Base-by-base conservation (phyloP, 139 green algal genomes). In the Medakamo hakoo region DNA sequence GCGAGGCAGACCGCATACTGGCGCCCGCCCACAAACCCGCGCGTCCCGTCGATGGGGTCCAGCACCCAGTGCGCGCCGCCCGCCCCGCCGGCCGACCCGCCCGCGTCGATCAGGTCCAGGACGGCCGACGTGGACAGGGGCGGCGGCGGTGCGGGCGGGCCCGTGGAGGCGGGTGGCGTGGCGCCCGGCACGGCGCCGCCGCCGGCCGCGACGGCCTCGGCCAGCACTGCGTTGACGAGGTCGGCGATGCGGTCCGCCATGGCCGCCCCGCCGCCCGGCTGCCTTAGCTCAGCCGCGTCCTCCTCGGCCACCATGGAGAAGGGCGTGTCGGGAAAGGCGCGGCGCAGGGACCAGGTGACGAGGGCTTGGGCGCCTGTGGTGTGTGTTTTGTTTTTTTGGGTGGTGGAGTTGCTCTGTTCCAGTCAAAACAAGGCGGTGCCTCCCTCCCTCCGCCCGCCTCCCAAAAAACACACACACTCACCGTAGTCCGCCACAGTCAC, bases 401-500 rank as follows among this genome's bases (percentile, higher is more conserved):
- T n/a, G n/a, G n/a, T n/a, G n/a, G n/a, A n/a, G n/a, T n/a, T n/a
- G n/a, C n/a, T n/a, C n/a, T n/a, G n/a, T n/a, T n/a, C n/a, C n/a
- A n/a, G n/a, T n/a, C n/a, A n/a, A n/a, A n/a, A n/a, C n/a, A n/a
- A n/a, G n/a, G n/a, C n/a, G n/a, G n/a, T n/a, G n/a, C n/a, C n/a
- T n/a, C n/a, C n/a, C n/a, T n/a, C n/a, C n/a, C n/a, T n/a, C n/a
- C n/a, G n/a, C n/a, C n/a, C n/a, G n/a, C n/a, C n/a, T n/a, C 31
- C 25, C 73, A 57, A 55, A 85, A 80, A 87, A n/a, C n/a, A n/a
- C n/a, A n/a, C n/a, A n/a, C n/a, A n/a, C n/a, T n/a, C n/a, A n/a
- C n/a, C n/a, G 69, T 95, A 96, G 69, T 97, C 91, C 14, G 91
- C 91, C 3, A 97, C 86, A 2, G 91, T 98, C 0, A 98, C 91